These are phyloP conservation scores for Alternaria brassicicola DNA, from an alignment of 2,329 filamentous ascomycete genomes.

Conservation along the genomic window DNA sequence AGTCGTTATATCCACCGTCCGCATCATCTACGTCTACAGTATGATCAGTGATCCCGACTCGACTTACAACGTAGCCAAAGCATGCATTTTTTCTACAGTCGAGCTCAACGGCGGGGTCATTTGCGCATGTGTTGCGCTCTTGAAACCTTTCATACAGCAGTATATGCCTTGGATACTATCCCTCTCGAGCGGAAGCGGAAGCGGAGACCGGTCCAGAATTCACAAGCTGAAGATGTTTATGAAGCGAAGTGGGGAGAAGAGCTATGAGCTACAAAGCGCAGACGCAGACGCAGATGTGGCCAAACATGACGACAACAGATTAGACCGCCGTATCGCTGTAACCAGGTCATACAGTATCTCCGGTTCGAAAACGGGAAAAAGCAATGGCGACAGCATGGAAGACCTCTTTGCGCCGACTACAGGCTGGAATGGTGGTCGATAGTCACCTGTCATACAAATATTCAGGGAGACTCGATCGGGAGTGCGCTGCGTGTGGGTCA, in stretches of 20 bases:
- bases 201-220: conserved; percentile 6
- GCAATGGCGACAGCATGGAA: conserved; percentile 17
- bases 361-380: conserved; percentile 5
- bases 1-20: conserved; percentile 25
- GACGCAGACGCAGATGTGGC: not conserved
- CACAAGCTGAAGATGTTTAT: conserved; percentile 13
- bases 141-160: conserved; percentile 24
- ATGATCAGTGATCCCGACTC: conserved; percentile 23
- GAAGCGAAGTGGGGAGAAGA: conserved; percentile 7
- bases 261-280: conserved; percentile 10
- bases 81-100: conserved; percentile 25
- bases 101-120: conserved; percentile 30
- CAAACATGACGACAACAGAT: not conserved
- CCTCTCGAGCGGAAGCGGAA: conserved; percentile 13
- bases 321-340: conserved; percentile 12
- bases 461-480: not conserved
- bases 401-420: conserved; percentile 13
- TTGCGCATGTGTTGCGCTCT: conserved; percentile 20
- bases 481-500: no score
- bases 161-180: conserved; percentile 20
- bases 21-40: conserved; percentile 29
- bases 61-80: conserved; percentile 26
- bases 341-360: conserved; percentile 16
- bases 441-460: not conserved
- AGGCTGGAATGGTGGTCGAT: conserved; percentile 11